Conservation (phyloP, 257 asterid species). For the Lycium ferocissimum region DNA sequence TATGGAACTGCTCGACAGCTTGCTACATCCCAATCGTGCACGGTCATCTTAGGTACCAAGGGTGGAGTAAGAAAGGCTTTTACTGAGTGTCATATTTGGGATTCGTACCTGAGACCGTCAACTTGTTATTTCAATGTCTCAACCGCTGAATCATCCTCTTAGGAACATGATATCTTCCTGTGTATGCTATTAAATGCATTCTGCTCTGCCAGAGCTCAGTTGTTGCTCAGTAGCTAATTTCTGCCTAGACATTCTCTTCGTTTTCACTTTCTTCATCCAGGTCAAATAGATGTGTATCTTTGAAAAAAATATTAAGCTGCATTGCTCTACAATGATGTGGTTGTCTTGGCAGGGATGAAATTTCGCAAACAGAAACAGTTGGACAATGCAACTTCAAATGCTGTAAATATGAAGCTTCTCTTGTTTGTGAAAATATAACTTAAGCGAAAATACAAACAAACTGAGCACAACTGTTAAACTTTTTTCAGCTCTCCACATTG, state of each 20-base stretch:
- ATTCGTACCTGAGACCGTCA: not conserved
- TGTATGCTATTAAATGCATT: not conserved
- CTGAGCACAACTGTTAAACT: not conserved
- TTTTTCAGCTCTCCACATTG: constrained; percentile 11
- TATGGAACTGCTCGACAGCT: not conserved
- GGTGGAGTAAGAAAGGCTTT: not conserved
- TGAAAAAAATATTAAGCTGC: not conserved
- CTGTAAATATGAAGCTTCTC: not conserved
- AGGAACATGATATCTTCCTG: not conserved
- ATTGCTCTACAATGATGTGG: not conserved
- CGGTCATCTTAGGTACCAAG: not conserved
- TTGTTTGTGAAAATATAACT: not conserved
- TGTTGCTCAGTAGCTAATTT: not conserved
- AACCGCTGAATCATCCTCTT: not conserved
- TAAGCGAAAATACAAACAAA: not conserved
- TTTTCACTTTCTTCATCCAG: not conserved
- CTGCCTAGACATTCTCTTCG: not conserved
- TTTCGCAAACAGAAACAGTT: not conserved
- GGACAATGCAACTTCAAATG: constrained; percentile 17
- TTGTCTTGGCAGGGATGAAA: not conserved
- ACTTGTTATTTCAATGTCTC: not conserved
- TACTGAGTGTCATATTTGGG: not conserved
- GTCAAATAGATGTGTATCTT: not conserved
- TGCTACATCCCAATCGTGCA: not conserved
- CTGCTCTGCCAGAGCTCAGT: not conserved